Conservation (phyloP, 2,329 filamentous ascomycete genomes). For the Stagonosporopsis tanaceti region DNA sequence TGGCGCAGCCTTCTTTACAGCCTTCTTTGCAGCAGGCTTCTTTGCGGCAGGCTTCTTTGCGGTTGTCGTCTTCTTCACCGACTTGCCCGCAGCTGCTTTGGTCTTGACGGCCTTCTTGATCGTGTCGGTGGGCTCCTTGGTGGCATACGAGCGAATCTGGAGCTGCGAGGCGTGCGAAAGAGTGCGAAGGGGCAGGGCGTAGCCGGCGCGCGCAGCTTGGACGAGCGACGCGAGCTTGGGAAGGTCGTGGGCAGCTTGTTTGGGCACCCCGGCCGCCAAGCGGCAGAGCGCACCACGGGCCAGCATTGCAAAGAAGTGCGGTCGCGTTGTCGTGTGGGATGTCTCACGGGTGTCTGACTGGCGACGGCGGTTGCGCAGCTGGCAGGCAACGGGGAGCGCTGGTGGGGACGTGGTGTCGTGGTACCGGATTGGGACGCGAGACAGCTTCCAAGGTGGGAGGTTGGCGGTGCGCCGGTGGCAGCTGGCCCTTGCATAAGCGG, state of each 20-base stretch:
- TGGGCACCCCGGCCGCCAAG: slow-evolving; percentile 46
- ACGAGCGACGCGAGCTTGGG: slow-evolving; percentile 44
- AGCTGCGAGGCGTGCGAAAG: slow-evolving; percentile 11
- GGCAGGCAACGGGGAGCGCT: slow-evolving; percentile 28
- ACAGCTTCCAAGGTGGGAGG: slow-evolving; percentile 17
- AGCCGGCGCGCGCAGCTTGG: slow-evolving; percentile 26
- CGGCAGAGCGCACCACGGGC: slow-evolving; percentile 47
- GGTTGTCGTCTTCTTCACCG: slow-evolving; percentile 26
- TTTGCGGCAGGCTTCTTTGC: slow-evolving; percentile 17
- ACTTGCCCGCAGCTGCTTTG: slow-evolving; percentile 35
- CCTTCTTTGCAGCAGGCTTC: slow-evolving; percentile 35
- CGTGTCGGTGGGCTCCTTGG: slow-evolving; percentile 44
- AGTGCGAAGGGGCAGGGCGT: slow-evolving; percentile 16
- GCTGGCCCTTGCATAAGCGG: slow-evolving; percentile 22
- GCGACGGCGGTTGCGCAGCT: slow-evolving; percentile 26
- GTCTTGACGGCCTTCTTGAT: slow-evolving; percentile 35
- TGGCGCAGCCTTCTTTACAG: slow-evolving; percentile 33
- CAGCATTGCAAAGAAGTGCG: slow-evolving; percentile 40
- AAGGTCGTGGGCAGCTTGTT: slow-evolving; percentile 47
- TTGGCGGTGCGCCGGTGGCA: slow-evolving; percentile 4
- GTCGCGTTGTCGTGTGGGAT: slow-evolving; percentile 2
- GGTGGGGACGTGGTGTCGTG: slow-evolving; percentile 19
- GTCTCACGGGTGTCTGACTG: slow-evolving; percentile 20
- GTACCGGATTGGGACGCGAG: slow-evolving; percentile 23
- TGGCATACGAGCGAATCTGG: slow-evolving; percentile 45